Evolutionary conservation across 2,329 filamentous ascomycete species (phyloP).

Genomic region (Colletotrichum karsti): DNA sequence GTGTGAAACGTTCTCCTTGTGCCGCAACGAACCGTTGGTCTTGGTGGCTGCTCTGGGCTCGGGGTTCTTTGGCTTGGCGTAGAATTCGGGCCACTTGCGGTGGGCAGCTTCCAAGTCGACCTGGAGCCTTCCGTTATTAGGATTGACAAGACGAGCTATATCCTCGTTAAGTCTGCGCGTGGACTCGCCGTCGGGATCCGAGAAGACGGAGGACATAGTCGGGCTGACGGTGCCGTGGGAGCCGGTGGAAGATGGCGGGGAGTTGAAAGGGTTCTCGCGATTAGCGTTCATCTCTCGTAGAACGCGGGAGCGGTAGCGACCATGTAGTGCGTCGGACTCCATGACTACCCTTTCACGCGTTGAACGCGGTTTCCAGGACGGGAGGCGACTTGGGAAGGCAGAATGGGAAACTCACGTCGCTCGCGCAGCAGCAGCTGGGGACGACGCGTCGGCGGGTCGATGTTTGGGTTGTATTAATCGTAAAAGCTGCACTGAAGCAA

Average conservation of each 20-base stretch:
- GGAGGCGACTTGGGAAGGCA: slow-evolving; percentile 16
- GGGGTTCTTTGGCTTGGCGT: slow-evolving; percentile 46
- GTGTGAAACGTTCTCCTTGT: slow-evolving; percentile 57
- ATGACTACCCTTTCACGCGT: slow-evolving; percentile 36
- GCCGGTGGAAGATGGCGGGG: slow-evolving; percentile 65
- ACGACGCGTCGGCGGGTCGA: slow-evolving; percentile 15
- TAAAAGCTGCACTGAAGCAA: slow-evolving; percentile 28
- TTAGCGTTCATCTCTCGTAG: slow-evolving; percentile 61
- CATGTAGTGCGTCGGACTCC: slow-evolving; percentile 48
- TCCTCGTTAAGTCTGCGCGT: slow-evolving; percentile 60
- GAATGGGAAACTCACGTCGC: slow-evolving; percentile 11
- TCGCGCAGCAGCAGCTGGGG: not conserved
- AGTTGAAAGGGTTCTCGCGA: slow-evolving; percentile 65
- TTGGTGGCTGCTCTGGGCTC: slow-evolving; percentile 12
- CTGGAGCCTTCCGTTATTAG: slow-evolving; percentile 44
- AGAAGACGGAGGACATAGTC: slow-evolving; percentile 61
- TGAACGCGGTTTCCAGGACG: slow-evolving; percentile 20
- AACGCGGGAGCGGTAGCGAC: slow-evolving; percentile 56
- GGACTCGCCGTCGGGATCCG: slow-evolving; percentile 62
- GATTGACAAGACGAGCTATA: slow-evolving; percentile 51
- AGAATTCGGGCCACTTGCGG: slow-evolving; percentile 63
- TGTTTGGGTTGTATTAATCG: not conserved
- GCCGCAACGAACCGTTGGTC: slow-evolving; percentile 32
- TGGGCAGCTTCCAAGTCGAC: slow-evolving; percentile 55
- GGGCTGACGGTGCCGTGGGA: slow-evolving; percentile 65